Evolutionary conservation across 2,329 filamentous ascomycete species (phyloP), one percentile per base, ranked within the genome.

Genomic region (Botrytis sinoallii): DNA sequence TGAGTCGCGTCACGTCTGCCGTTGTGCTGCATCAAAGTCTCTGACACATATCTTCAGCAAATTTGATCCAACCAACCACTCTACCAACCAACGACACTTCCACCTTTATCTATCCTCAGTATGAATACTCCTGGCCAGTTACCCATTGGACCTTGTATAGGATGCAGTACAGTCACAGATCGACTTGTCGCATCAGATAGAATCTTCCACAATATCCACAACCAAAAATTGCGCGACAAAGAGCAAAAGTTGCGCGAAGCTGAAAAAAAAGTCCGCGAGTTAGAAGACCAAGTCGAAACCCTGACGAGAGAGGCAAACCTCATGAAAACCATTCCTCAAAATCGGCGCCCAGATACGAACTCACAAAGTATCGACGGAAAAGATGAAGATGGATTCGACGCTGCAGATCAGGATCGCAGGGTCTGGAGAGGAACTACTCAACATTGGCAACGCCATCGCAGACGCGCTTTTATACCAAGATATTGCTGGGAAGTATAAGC

Each of bases 191-290:
- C 66, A 7, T 57, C 66, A 12, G 66, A 68, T 20, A 38, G 66
- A 42, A 52, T 68, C 25, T 68, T 68, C 35, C 66, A 68, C n/a
- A 42, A 25, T 42, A 20, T 68, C 66, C 66, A 68, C 48, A 57
- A 68, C 14, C 46, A 68, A 57, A 57, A 32, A 20, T 57, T 68
- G 66, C 66, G 66, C 66, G 48, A 57, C n/a, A 68, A 68, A 57
- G 66, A 68, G 10, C 9, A n/a, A 1, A 68, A 68, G 29, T 52
- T 68, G 29, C 66, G 66, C 10, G 48, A 57, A 22, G 20, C 25
- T 1, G 48, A 68, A 32, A 57, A 1, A 1, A 68, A 42, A 9
- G 38, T 68, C 48, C 66, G n/a, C 66, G 66, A 68, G 29, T 38
- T 68, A 57, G 66, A 68, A 32, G 25, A 35, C 4, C 66, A 57